Percentiles rank a stretch among this genome's conserved stretches.
phyloP scores from a whole-genome alignment of 805 yeast species.

The Saccharomycopsis sp. region DNA sequence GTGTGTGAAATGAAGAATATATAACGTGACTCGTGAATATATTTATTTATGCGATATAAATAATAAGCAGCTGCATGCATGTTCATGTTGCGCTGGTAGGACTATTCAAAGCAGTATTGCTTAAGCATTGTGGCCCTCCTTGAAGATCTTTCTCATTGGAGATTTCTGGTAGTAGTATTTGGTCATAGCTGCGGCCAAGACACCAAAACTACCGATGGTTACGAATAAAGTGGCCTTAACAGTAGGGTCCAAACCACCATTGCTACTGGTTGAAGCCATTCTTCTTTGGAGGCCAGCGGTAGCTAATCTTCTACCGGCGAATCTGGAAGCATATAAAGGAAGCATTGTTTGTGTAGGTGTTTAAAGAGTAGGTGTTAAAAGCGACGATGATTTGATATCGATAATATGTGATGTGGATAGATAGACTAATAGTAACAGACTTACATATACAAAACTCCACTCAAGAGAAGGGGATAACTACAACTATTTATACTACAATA shows the following conservation, averaged over 20 bases:
- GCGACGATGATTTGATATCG: neutral
- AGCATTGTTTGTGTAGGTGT: neutral
- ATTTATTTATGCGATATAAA: neutral
- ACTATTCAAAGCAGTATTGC: neutral
- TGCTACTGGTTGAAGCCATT: constrained; percentile 10
- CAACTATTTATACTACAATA: neutral
- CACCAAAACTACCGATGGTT: constrained; percentile 15
- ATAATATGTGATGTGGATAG: neutral
- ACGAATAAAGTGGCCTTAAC: constrained; percentile 45
- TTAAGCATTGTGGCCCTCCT: constrained; percentile 8
- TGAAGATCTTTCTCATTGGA: constrained; percentile 21
- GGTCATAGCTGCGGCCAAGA: constrained; percentile 18
- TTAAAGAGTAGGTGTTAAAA: neutral
- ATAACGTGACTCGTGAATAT: neutral
- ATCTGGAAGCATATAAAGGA: neutral
- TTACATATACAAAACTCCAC: neutral
- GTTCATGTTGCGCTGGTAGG: neutral
- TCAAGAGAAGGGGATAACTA: neutral
- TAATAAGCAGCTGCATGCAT: neutral
- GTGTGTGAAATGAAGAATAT: neutral
- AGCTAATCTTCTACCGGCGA: neutral
- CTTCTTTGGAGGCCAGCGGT: neutral
- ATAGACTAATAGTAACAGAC: neutral
- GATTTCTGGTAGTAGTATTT: constrained; percentile 17
- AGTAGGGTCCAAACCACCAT: constrained; percentile 64